A percentile compares a stretch with the other conserved stretches of the same genome.
Conservation (phyloP, 805 yeast species). For the Zygotorulaspora danielsina region DNA sequence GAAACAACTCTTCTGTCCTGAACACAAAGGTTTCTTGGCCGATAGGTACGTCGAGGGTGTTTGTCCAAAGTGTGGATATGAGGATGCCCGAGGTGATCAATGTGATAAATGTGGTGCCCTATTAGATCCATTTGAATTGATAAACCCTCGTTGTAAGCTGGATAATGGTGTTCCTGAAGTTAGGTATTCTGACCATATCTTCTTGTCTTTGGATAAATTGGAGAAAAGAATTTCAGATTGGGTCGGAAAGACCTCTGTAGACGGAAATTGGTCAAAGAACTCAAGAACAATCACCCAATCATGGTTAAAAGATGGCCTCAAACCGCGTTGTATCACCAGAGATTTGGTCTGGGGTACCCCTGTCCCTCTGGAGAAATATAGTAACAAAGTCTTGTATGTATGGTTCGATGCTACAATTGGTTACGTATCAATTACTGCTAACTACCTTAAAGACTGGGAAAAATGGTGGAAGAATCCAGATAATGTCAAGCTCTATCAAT, state of each 20-base stretch:
- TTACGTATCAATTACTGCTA: constrained; percentile 92
- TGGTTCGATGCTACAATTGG: constrained; percentile 99
- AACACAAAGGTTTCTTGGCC: constrained; percentile 86
- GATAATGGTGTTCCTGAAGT: constrained; percentile 80
- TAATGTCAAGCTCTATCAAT: constrained; percentile 82
- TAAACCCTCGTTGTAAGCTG: constrained; percentile 92
- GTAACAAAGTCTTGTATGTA: constrained; percentile 89
- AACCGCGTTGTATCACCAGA: constrained; percentile 94
- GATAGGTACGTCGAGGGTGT: constrained; percentile 97
- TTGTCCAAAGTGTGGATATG: constrained; percentile 92
- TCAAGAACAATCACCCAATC: constrained; percentile 82
- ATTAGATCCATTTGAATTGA: constrained; percentile 87
- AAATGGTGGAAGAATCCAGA: constrained; percentile 96
- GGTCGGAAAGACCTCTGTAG: constrained; percentile 60
- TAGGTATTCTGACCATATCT: constrained; percentile 78
- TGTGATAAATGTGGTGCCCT: constrained; percentile 94
- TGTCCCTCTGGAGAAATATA: constrained; percentile 82
- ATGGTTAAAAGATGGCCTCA: constrained; percentile 91
- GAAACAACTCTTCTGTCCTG: constrained; percentile 87
- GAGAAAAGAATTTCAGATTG: constrained; percentile 72
- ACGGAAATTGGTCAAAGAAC: constrained; percentile 90
- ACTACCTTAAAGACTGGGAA: constrained; percentile 75
- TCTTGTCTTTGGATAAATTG: constrained; percentile 75
- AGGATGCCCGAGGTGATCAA: constrained; percentile 99
- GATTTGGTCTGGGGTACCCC: constrained; percentile 99